Conservation (phyloP, 78 protist species). For the Anaeramoeba flamelloides region DNA sequence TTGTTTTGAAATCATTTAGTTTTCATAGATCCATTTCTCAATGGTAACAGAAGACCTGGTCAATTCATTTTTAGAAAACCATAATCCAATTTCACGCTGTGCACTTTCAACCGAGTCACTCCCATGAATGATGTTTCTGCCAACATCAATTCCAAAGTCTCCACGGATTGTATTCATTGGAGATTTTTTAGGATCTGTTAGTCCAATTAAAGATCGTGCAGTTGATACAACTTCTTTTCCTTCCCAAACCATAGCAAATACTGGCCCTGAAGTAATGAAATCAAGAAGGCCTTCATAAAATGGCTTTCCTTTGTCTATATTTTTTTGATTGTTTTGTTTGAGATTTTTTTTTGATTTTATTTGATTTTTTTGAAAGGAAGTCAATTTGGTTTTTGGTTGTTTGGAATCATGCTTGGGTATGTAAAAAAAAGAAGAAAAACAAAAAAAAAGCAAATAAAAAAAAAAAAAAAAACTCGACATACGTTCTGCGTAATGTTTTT, state of each 20-base stretch:
- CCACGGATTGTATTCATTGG: slow-evolving; percentile 66
- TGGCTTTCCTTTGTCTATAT: slow-evolving; percentile 25
- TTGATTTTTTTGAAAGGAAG: too few species aligned
- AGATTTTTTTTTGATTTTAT: too few species aligned
- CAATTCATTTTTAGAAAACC: slow-evolving; percentile 38
- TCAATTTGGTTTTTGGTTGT: too few species aligned
- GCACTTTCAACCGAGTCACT: slow-evolving; percentile 56
- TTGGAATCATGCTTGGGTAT: too few species aligned
- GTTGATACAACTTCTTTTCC: slow-evolving; percentile 42
- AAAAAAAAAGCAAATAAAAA: too few species aligned
- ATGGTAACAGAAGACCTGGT: too few species aligned
- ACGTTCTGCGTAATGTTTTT: slow-evolving; percentile 53
- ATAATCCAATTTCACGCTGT: slow-evolving; percentile 47
- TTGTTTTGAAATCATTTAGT: too few species aligned
- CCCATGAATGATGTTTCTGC: slow-evolving; percentile 60
- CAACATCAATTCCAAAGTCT: slow-evolving; percentile 38
- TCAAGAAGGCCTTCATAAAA: slow-evolving; percentile 51
- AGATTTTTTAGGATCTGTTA: slow-evolving; percentile 53
- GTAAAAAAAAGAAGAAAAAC: too few species aligned
- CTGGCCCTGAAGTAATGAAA: slow-evolving; percentile 55
- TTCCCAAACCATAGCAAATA: slow-evolving; percentile 56
- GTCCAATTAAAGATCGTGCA: slow-evolving; percentile 55
- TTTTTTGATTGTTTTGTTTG: slow-evolving; percentile 59
- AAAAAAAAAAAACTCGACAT: slow-evolving; percentile 38
- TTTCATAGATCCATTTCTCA: too few species aligned